These are phyloP conservation scores for Potentilla sterilis DNA, from an alignment of 306 rosid genomes.

Conservation along the genomic window DNA sequence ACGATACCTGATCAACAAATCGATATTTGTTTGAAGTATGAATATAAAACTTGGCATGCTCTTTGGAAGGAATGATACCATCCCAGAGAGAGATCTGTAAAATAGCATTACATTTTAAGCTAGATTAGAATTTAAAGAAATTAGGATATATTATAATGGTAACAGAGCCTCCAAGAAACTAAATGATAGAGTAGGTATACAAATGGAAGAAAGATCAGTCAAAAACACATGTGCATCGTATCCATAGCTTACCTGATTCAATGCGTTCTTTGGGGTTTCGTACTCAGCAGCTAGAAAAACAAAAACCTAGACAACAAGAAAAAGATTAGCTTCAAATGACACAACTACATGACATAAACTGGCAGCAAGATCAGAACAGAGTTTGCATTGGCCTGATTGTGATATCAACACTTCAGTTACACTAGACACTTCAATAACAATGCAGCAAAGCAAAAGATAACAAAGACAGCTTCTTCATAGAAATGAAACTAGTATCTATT, in stretches of 20 bases:
- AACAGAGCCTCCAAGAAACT: neutral
- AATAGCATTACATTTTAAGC: conserved; percentile 19
- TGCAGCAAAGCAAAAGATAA: neutral
- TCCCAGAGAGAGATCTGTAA: conserved; percentile 92
- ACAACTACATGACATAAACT: neutral
- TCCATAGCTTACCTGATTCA: conserved; percentile 61
- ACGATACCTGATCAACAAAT: conserved; percentile 62
- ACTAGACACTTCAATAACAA: neutral
- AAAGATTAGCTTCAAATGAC: conserved; percentile 4
- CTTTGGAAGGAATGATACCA: conserved; percentile 82
- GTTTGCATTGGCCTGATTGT: neutral
- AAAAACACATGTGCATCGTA: conserved; percentile 14
- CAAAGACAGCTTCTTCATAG: neutral
- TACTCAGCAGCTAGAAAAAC: conserved; percentile 88
- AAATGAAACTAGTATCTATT: neutral
- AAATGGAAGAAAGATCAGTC: conserved; percentile 6
- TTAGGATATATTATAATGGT: neutral
- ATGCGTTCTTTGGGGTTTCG: conserved; percentile 58
- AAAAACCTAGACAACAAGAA: conserved; percentile 50
- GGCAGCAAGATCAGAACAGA: neutral
- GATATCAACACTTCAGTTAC: neutral
- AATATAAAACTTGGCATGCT: conserved; percentile 70
- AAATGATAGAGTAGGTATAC: neutral
- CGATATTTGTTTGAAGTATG: conserved; percentile 87
- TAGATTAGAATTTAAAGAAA: neutral